These are phyloP conservation scores for Paraconiothyrium brasiliense DNA, from an alignment of 2,329 filamentous ascomycete species.

Conservation along the genomic window DNA sequence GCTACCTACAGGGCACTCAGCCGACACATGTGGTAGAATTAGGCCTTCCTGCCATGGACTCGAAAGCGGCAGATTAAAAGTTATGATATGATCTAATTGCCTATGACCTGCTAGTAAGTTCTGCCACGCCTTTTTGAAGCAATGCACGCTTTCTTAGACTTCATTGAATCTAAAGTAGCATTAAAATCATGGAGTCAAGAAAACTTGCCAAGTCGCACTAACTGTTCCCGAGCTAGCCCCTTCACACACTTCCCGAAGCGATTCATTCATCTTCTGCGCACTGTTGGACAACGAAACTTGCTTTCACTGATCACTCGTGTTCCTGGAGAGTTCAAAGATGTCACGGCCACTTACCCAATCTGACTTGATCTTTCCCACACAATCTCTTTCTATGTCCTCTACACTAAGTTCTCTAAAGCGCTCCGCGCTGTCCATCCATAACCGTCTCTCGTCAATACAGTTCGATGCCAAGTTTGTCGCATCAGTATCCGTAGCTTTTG, in stretches of 20 bases:
- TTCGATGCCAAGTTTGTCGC: constrained; percentile 79
- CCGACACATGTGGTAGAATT: no score
- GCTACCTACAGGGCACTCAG: not conserved
- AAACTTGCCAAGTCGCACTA: not conserved
- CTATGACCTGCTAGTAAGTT: no score
- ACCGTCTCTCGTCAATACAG: constrained; percentile 82
- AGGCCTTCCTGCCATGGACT: no score
- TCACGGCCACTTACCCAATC: constrained; percentile 37
- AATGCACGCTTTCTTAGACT: no score
- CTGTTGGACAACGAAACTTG: not conserved
- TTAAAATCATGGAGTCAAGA: not conserved
- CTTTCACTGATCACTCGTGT: not conserved
- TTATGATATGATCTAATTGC: no score
- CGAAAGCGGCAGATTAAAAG: no score
- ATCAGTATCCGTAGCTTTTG: constrained; percentile 64
- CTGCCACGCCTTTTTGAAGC: no score
- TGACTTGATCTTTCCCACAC: constrained; percentile 64
- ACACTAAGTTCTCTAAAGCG: constrained; percentile 77
- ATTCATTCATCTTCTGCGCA: not conserved
- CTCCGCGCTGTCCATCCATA: constrained; percentile 78
- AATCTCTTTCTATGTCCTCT: constrained; percentile 68
- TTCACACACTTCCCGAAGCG: not conserved
- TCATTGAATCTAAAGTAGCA: no score
- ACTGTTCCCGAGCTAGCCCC: not conserved
- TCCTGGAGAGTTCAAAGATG: not conserved